Evolutionary conservation across 768 basidiomycete genomes (phyloP), one percentile per base, ranked within the genome.

Genomic region (Termitomyces sp.): DNA sequence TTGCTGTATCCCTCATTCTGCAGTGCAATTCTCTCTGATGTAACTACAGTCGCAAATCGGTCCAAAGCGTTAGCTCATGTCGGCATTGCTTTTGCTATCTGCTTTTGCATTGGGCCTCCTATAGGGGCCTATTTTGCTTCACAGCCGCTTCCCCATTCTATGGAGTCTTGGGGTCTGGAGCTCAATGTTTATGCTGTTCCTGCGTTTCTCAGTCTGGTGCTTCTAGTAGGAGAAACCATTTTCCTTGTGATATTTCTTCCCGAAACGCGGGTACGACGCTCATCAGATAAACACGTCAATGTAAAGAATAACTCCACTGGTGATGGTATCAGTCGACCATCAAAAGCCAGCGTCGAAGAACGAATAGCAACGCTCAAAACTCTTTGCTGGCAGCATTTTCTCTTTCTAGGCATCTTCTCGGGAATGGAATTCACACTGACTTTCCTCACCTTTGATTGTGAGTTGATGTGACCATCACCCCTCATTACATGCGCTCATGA

Each of bases 351-450:
- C 36, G 66, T 71, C 15, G 74, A 82, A 63, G 72, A 82, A 55
- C 82, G 91, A 34, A 72, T 92, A 54, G 60, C 67, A 24, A 68
- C 79, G 26, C 81, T 98, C 51, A 78, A 75, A 62, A 68, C 75
- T 9, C 75, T 95, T 45, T 85, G 87, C 39, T 72, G 74, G 45
- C 69, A 91, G 16, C 95, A 98, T 69, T 88, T 94, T 69, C 70
- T 86, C 47, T 99, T 98, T 77, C 75, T 98, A 59, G 82, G 87
- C 53, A 69, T 96, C 51, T 98, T 99, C 72, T 95, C 95, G 2
- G 96, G 95, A 13, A 84, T 97, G 51, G 96, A 99, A 69, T 98
- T 98, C 72, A 99, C 96, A 0, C 77, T 99, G 22, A 96, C 94
- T 0, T 98, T 98, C 79, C 76, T 98, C 48, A 97, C 90, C 2